Conservation (phyloP, 805 yeast species). For the Candida loeiensis region DNA sequence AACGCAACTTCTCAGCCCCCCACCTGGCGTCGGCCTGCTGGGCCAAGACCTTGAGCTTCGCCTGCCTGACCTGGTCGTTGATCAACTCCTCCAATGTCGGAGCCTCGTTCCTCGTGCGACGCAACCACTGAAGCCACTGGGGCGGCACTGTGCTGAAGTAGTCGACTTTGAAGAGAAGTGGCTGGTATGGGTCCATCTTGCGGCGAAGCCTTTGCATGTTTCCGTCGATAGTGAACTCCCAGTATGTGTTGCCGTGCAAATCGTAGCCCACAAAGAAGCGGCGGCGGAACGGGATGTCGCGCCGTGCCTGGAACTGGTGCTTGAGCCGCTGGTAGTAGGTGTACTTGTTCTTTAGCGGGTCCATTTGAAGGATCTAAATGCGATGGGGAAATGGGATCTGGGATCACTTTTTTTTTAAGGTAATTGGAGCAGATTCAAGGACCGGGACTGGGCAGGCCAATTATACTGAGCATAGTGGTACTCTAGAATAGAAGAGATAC, state of each 20-base stretch:
- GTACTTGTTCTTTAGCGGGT: slow-evolving; percentile 46
- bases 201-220: slow-evolving; percentile 55
- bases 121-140: slow-evolving; percentile 81
- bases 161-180: slow-evolving; percentile 49
- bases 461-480: no score
- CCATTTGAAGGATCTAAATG: no score
- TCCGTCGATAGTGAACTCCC: slow-evolving; percentile 68
- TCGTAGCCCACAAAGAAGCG: slow-evolving; percentile 74
- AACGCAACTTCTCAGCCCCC: slow-evolving; percentile 31
- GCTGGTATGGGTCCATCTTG: slow-evolving; percentile 54
- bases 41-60: slow-evolving; percentile 48
- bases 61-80: slow-evolving; percentile 55
- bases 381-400: no score
- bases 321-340: slow-evolving; percentile 48
- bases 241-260: slow-evolving; percentile 78
- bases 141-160: slow-evolving; percentile 59
- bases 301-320: slow-evolving; percentile 57
- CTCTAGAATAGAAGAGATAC: neutral
- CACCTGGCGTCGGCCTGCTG: slow-evolving; percentile 44
- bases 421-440: no score
- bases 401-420: no score
- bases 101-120: slow-evolving; percentile 54
- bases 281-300: slow-evolving; percentile 65
- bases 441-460: no score
- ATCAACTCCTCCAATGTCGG: slow-evolving; percentile 65